phyloP scores from a whole-genome alignment of 2,329 filamentous ascomycete species.

The Cladosporium austrohemisphaericum region DNA sequence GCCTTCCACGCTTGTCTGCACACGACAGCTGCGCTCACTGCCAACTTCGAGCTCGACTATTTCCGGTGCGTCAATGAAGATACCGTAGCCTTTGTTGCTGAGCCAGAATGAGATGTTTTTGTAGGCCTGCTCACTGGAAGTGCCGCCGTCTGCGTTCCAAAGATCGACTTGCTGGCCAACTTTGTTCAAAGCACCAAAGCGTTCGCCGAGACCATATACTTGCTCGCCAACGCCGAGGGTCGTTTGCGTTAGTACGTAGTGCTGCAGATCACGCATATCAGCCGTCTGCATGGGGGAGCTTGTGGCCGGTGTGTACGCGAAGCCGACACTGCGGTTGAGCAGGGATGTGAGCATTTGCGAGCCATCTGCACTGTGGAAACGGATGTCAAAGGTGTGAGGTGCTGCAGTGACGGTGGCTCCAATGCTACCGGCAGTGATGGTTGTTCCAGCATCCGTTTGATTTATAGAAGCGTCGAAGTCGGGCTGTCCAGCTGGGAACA shows the following conservation, averaged over 20 bases:
- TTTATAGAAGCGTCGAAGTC: constrained; percentile 38
- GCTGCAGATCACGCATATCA: constrained; percentile 45
- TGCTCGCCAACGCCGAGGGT: constrained; percentile 56
- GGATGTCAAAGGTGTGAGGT: constrained; percentile 53
- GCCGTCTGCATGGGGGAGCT: constrained; percentile 52
- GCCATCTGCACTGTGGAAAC: constrained; percentile 51
- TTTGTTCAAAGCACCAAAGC: constrained; percentile 74
- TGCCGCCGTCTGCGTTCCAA: constrained; percentile 61
- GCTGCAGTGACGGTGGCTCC: constrained; percentile 50
- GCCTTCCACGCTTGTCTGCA: constrained; percentile 66
- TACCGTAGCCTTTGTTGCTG: constrained; percentile 69
- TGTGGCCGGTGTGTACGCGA: constrained; percentile 55
- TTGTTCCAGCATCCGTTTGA: constrained; percentile 45
- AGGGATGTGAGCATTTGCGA: constrained; percentile 54
- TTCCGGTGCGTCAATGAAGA: constrained; percentile 70
- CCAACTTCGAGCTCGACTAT: constrained; percentile 69
- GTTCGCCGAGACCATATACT: constrained; percentile 70
- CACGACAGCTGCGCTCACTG: constrained; percentile 66
- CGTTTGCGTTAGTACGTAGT: constrained; percentile 46
- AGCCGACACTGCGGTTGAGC: constrained; percentile 53
- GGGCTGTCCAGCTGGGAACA: constrained; percentile 53
- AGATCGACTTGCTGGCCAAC: constrained; percentile 67
- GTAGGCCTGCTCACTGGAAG: constrained; percentile 66
- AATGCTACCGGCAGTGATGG: constrained; percentile 50
- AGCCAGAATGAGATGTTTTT: constrained; percentile 70